Percentiles rank a stretch among this genome's conserved stretches.
Evolutionary conservation across 345 rosid genomes (phyloP).

Genomic region (Arabidopsis arenosa): DNA sequence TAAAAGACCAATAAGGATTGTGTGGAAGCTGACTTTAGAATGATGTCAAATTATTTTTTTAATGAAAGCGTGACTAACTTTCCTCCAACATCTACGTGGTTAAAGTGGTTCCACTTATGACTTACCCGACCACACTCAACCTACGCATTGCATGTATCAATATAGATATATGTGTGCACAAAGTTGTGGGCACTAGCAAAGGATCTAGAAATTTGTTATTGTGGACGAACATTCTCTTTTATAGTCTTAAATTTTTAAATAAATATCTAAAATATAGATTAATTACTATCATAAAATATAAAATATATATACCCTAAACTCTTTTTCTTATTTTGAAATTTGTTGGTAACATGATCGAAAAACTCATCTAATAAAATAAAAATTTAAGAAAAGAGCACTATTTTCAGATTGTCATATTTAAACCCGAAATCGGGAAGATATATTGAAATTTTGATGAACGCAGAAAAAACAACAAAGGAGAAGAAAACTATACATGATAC

Average conservation of each 20-base stretch:
- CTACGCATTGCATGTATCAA: constrained; percentile 30
- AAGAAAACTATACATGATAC: not conserved
- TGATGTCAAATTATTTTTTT: constrained; percentile 38
- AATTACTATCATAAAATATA: not conserved
- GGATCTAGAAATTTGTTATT: too few relatives aligned
- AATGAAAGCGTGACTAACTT: constrained; percentile 37
- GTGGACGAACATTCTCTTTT: not conserved
- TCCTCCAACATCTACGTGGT: constrained; percentile 31
- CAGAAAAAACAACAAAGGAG: not conserved
- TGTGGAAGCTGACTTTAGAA: constrained; percentile 44
- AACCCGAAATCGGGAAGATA: not conserved
- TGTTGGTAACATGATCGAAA: not conserved
- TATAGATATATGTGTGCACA: constrained; percentile 13
- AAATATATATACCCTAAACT: not conserved
- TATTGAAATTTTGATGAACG: not conserved
- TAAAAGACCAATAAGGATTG: constrained; percentile 39
- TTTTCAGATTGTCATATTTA: not conserved
- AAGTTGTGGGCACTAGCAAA: constrained; percentile 11
- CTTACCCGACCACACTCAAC: constrained; percentile 37
- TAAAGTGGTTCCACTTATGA: constrained; percentile 45
- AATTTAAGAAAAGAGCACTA: not conserved
- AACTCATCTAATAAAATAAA: not conserved
- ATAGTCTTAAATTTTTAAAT: not conserved
- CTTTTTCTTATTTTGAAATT: not conserved
- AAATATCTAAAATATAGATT: not conserved